Percentiles rank a stretch among this genome's conserved stretches.
Evolutionary conservation across 108 stramenopile species (phyloP).

Genomic region (Cafeteria roenbergensis): DNA sequence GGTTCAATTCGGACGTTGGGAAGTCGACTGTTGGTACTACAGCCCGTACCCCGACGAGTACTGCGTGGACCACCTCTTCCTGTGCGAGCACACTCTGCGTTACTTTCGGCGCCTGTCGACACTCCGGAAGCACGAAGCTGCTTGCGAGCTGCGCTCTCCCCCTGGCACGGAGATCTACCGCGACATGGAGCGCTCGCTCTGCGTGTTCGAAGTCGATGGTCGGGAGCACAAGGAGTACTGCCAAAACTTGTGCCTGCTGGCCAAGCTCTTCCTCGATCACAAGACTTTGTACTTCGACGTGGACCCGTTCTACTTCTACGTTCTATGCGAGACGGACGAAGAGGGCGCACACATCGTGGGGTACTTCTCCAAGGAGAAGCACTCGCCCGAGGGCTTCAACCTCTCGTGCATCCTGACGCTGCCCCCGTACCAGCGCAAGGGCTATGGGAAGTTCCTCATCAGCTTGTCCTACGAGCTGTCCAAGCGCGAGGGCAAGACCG

Average conservation of each 20-base stretch:
- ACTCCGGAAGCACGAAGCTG: conserved; percentile 61
- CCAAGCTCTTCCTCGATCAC: conserved; percentile 98
- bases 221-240: conserved; percentile 73
- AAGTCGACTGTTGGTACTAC: conserved; percentile 94
- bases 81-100: conserved; percentile 83
- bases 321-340: conserved; percentile 76
- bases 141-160: conserved; percentile 41
- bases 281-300: conserved; percentile 98
- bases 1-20: conserved; percentile 73
- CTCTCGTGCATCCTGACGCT: conserved; percentile 97
- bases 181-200: conserved; percentile 39
- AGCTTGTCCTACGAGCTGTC: conserved; percentile 84
- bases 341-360: conserved; percentile 73
- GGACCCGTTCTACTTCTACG: conserved; percentile 94
- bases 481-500: conserved; percentile 87
- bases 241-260: conserved; percentile 91
- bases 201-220: conserved; percentile 95
- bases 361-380: conserved; percentile 98
- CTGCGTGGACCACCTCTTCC: conserved; percentile 74
- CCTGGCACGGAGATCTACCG: conserved; percentile 91
- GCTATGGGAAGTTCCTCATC: conserved; percentile 94
- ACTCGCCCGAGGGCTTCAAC: conserved; percentile 93
- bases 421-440: conserved; percentile 93
- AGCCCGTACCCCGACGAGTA: conserved; percentile 89
- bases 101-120: conserved; percentile 79